Evolutionary conservation across 305 asterid genomes (phyloP).

Genomic region (Stenogyne calaminthoides): DNA sequence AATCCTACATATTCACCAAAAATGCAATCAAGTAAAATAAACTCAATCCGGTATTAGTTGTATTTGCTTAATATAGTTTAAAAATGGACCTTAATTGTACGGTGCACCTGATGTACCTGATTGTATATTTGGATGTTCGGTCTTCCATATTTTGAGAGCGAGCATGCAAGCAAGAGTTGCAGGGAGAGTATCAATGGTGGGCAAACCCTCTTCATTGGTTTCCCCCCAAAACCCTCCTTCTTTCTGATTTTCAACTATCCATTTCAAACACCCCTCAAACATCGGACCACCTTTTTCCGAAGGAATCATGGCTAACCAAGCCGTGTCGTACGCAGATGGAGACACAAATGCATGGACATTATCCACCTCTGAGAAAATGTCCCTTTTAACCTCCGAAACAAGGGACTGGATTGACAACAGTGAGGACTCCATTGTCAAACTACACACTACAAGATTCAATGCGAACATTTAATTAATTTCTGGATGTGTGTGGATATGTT

Average conservation of each 20-base stretch:
- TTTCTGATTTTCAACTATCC: constrained; percentile 58
- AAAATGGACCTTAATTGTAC: too few relatives aligned
- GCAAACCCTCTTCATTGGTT: constrained; percentile 29
- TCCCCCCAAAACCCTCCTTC: constrained; percentile 66
- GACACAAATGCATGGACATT: constrained; percentile 18
- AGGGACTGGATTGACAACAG: constrained; percentile 2
- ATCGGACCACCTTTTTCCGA: constrained; percentile 36
- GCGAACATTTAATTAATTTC: too few relatives aligned
- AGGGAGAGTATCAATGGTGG: constrained; percentile 52
- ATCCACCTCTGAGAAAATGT: constrained; percentile 28
- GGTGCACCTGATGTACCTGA: too few relatives aligned
- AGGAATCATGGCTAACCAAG: constrained; percentile 70
- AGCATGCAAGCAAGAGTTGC: constrained; percentile 56
- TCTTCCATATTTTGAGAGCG: constrained; percentile 45
- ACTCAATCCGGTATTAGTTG: too few relatives aligned
- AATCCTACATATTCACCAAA: constrained; percentile 34
- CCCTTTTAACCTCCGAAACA: constrained; percentile 43
- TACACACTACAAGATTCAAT: too few relatives aligned
- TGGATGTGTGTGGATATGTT: too few relatives aligned
- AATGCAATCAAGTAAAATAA: background rate
- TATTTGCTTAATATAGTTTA: too few relatives aligned
- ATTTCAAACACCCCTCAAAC: constrained; percentile 48
- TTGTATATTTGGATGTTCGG: constrained; percentile 29
- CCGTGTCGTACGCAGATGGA: constrained; percentile 61
- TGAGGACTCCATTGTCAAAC: too few relatives aligned